Conservation (phyloP, 768 basidiomycete species). For the Suillus ampliporus region DNA sequence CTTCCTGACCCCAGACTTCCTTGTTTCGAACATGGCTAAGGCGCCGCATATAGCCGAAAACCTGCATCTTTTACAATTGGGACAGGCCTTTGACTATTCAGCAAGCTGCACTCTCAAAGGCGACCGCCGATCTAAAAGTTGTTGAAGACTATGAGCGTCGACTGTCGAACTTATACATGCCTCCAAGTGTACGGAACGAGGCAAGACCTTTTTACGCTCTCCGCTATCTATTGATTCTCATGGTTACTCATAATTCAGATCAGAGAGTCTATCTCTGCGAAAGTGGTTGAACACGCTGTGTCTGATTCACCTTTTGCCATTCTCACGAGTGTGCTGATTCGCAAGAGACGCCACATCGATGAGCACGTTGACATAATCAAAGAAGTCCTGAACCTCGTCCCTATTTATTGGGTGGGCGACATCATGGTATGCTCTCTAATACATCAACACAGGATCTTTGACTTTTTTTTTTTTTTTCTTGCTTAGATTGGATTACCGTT, state of each 20-base stretch:
- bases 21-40: slow-evolving; percentile 49
- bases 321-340: background rate
- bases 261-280: slow-evolving; percentile 15
- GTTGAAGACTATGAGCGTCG: slow-evolving; percentile 21
- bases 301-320: slow-evolving; percentile 16
- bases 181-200: slow-evolving; percentile 7
- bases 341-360: slow-evolving; percentile 16
- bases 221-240: background rate
- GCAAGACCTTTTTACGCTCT: slow-evolving; percentile 14
- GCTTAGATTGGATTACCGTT: slow-evolving; percentile 36
- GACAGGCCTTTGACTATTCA: slow-evolving; percentile 45
- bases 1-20: slow-evolving; percentile 63
- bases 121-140: background rate
- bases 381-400: slow-evolving; percentile 66
- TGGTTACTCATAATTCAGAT: slow-evolving; percentile 13
- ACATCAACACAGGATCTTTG: slow-evolving; percentile 1
- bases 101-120: background rate
- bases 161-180: slow-evolving; percentile 23
- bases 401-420: slow-evolving; percentile 65
- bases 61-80: slow-evolving; percentile 61
- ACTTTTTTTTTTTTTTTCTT: slow-evolving; percentile 39
- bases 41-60: slow-evolving; percentile 28
- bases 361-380: slow-evolving; percentile 18
- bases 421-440: slow-evolving; percentile 51
- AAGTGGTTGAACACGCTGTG: slow-evolving; percentile 17